phyloP scores from a whole-genome alignment of 2,329 filamentous ascomycete genomes.

The Pseudopyrenochaeta lycopersici region DNA sequence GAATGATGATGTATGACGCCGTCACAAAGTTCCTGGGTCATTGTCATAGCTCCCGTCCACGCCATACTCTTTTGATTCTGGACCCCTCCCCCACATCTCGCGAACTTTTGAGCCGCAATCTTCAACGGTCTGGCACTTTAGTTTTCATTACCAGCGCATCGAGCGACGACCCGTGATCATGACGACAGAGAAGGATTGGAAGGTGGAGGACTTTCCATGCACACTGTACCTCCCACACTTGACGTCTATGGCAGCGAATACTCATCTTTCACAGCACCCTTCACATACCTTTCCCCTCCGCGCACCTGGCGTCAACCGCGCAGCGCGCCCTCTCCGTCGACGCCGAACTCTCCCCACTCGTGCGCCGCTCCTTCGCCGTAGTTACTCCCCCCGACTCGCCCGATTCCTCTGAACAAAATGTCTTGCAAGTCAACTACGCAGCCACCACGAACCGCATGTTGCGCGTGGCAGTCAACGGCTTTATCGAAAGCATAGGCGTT shows the following conservation, averaged over 20 bases:
- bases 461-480: constrained; percentile 93
- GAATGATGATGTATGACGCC: constrained; percentile 38
- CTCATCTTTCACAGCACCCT: constrained; percentile 65
- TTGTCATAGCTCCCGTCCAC: constrained; percentile 18
- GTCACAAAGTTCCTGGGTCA: constrained; percentile 8
- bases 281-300: constrained; percentile 80
- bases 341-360: constrained; percentile 85
- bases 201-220: constrained; percentile 47
- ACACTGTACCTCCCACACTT: constrained; percentile 42
- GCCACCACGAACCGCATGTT: constrained; percentile 97
- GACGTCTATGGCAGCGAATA: too few relatives aligned
- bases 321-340: constrained; percentile 83
- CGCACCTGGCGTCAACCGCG: constrained; percentile 79
- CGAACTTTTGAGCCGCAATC: constrained; percentile 23
- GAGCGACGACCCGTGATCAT: constrained; percentile 8
- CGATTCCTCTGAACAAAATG: constrained; percentile 39
- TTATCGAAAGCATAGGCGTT: constrained; percentile 88
- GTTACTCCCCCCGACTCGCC: constrained; percentile 23
- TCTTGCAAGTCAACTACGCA: constrained; percentile 79
- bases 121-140: neutral
- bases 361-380: constrained; percentile 75
- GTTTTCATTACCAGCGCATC: neutral
- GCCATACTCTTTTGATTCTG: neutral
- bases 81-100: constrained; percentile 23
- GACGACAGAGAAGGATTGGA: constrained; percentile 21